Evolutionary conservation across 2,329 filamentous ascomycete species (phyloP), one percentile per base, ranked within the genome.

Genomic region (Fusarium nematophilum): DNA sequence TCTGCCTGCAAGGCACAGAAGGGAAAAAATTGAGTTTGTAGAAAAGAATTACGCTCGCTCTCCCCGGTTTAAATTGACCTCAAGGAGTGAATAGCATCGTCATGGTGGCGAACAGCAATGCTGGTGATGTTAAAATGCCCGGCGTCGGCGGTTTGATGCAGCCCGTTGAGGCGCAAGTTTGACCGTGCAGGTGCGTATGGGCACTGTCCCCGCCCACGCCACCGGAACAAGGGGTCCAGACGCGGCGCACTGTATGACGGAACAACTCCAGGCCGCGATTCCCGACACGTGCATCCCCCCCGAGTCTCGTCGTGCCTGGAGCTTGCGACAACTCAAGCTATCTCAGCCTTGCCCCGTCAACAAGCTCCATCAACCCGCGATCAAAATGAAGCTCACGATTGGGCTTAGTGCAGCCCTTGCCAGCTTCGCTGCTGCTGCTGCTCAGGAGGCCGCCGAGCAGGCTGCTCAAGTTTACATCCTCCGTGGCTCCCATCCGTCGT

Each of bases 381-480:
- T 64, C 71, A 78, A 67, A 70, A 80, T 80, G 78, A 79, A 78
- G 76, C 75, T 79, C 66, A 73, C 66, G 55, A 62, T 75, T 59
- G 77, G 77, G 69, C 69, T 79, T 56, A 66, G 73, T 51, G 73
- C 73, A 57, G 75, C 73, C 57, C 67, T 79, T 44, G 72, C 70
- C 49, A 72, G 77, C 67, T 72, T 75, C 65, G 70, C 71, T 52
- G 73, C 75, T 51, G 73, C 76, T 42, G 77, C 79, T 42, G 69
- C 72, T 43, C 70, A 74, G 44, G 73, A 76, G 44, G 68, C 73
- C 34, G 83, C 84, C 47, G 78, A 82, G 44, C 72, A 76, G 33
- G 69, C 73, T 26, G 84, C 84, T 46, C 78, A 83, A 62, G 84
- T 84, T 61, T 88, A 83, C 72, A 76, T 87, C 53, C 76, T 86